Evolutionary conservation across 371 early-diverging fungal species (phyloP), one percentile per base, ranked within the genome.

Genomic region (Rhizopus arrhizus): DNA sequence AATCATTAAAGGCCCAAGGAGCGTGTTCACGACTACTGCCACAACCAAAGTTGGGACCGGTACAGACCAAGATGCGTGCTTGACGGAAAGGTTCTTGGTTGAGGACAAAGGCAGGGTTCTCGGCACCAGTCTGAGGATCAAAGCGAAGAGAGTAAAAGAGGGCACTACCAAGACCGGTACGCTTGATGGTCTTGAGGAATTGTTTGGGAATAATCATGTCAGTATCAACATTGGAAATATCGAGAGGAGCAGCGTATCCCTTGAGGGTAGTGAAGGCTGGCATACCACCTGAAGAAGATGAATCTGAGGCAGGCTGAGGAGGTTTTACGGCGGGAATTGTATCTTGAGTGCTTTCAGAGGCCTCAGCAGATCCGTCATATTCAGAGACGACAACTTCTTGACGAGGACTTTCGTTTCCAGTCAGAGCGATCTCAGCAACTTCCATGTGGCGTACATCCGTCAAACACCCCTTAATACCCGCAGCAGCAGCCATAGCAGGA

Each of bases 121-220:
- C 85, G 2, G 22, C 22, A 22, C 22, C 22, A 22, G 22, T 22
- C 22, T 22, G 22, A 22, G 22, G 22, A 22, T 22, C 22, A 57
- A 74, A 85, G 40, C 89, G 84, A 51, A 85, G 68, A 49, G 75
- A 77, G 66, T 78, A 80, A 72, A 88, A 88, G 13, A 88, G 74
- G 38, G 84, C 78, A 38, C 56, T 69, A 45, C 86, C 86, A 33
- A 88, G 80, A 7, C 89, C 89, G 15, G 89, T 88, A 35, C 86
- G 82, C 64, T 84, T 81, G 74, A 88, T 88, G 49, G 89, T 88
- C 74, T 88, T 88, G 49, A 88, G 75, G 75, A 88, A 88, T 65
- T 88, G 86, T 67, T 88, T 88, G 66, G 89, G 89, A 67, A 88
- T 88, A 62, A 88, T 84, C 84, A 83, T 85, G 66, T 88, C 89